These are phyloP conservation scores for Oryza brachyantha DNA, from an alignment of 176 grass and related monocot genomes.

Conservation along the genomic window DNA sequence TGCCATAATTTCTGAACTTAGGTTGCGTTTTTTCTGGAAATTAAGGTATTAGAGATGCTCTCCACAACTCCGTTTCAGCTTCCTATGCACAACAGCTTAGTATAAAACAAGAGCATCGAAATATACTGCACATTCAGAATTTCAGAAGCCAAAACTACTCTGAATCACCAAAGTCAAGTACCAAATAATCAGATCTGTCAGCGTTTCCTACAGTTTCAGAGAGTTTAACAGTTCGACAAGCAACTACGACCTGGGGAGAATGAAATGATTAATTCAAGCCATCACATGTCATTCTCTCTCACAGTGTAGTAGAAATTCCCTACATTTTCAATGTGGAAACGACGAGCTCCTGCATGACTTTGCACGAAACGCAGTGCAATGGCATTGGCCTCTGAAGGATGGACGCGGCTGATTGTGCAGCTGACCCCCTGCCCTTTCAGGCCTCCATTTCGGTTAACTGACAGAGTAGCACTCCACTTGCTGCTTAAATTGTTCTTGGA, in stretches of 20 bases:
- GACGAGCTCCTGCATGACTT: neutral
- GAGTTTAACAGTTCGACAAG: slow-evolving; percentile 13
- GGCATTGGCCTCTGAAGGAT: neutral
- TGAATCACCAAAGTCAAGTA: neutral
- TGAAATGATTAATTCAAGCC: neutral
- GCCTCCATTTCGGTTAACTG: slow-evolving; percentile 1
- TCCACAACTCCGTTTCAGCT: neutral
- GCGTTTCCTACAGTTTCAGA: neutral
- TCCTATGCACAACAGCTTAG: neutral
- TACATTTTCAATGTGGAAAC: neutral
- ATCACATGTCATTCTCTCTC: neutral
- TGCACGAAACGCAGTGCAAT: neutral
- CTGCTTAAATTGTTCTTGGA: neutral
- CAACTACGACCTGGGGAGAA: neutral
- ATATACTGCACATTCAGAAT: no score
- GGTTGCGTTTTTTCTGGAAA: slow-evolving; percentile 1
- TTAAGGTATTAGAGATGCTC: neutral
- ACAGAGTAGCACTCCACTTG: neutral
- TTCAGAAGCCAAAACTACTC: neutral
- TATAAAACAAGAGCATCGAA: neutral
- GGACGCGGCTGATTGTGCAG: slow-evolving; percentile 31
- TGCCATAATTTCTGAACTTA: neutral
- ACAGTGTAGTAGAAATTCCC: neutral
- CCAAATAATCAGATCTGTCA: neutral
- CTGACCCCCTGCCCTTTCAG: slow-evolving; percentile 22